Percentiles rank a stretch among this genome's conserved stretches.
These are phyloP conservation scores for Blastomyces gilchristii DNA, from an alignment of 2,329 filamentous ascomycete genomes.

Conservation along the genomic window DNA sequence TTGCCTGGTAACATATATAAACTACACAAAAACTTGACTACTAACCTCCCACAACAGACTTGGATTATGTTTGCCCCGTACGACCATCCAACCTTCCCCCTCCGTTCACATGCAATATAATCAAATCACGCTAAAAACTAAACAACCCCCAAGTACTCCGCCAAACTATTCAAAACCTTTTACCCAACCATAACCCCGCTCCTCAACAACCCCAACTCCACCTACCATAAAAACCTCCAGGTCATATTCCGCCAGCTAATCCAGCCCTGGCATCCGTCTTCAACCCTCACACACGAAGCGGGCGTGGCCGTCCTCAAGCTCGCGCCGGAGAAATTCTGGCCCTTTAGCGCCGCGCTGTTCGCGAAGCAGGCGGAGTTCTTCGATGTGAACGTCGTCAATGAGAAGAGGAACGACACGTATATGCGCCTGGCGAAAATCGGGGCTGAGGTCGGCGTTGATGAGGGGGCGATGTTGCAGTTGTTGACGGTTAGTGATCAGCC, in stretches of 20 bases:
- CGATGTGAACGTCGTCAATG: conserved; percentile 72
- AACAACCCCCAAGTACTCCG: conserved; percentile 52
- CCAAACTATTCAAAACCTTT: conserved; percentile 68
- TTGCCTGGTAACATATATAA: neutral
- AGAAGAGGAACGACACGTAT: conserved; percentile 78
- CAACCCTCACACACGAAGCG: conserved; percentile 61
- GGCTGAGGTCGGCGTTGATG: conserved; percentile 54
- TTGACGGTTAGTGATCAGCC: conserved; percentile 56
- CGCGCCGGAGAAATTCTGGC: conserved; percentile 64
- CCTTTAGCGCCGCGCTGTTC: conserved; percentile 62
- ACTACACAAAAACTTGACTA: neutral
- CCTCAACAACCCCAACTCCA: conserved; percentile 44
- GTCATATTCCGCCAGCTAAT: conserved; percentile 85
- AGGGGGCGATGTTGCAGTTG: conserved; percentile 57
- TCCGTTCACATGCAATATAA: conserved; percentile 6
- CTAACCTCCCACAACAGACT: conserved; percentile 40
- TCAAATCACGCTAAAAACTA: neutral
- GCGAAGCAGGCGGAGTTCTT: conserved; percentile 66
- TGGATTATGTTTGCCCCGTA: conserved; percentile 82
- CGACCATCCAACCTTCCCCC: conserved; percentile 11
- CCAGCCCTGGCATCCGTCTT: conserved; percentile 90
- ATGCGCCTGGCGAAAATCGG: conserved; percentile 66
- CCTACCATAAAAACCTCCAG: conserved; percentile 53
- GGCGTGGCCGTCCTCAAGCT: conserved; percentile 67
- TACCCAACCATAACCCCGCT: conserved; percentile 58